Evolutionary conservation across 805 yeast species (phyloP).

Genomic region (Candida coleopterorum): DNA sequence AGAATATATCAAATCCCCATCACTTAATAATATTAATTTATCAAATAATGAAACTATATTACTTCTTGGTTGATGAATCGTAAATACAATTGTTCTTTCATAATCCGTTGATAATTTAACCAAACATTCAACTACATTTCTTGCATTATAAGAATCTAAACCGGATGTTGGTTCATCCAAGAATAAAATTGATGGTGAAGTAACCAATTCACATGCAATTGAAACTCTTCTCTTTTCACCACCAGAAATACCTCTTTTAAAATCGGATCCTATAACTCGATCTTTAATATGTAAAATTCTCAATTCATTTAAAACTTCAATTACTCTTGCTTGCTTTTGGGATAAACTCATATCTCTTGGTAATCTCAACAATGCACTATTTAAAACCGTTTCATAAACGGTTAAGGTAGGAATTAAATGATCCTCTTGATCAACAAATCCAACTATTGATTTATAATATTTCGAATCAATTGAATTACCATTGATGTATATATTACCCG

Average conservation of each 20-base stretch:
- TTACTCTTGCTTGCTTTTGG: slow-evolving; percentile 72
- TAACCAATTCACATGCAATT: slow-evolving; percentile 74
- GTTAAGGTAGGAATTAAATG: slow-evolving; percentile 86
- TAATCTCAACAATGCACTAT: slow-evolving; percentile 82
- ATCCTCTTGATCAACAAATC: slow-evolving; percentile 97
- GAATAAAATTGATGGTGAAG: slow-evolving; percentile 67
- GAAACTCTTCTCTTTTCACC: slow-evolving; percentile 77
- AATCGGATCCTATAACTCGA: slow-evolving; percentile 81
- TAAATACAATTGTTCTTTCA: slow-evolving; percentile 83
- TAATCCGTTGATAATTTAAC: slow-evolving; percentile 75
- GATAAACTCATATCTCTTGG: slow-evolving; percentile 74
- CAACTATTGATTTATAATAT: slow-evolving; percentile 64
- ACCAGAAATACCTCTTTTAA: slow-evolving; percentile 74
- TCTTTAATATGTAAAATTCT: slow-evolving; percentile 82
- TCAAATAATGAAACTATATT: slow-evolving; percentile 92
- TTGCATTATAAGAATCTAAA: slow-evolving; percentile 88
- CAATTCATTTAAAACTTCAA: slow-evolving; percentile 80
- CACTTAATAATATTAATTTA: slow-evolving; percentile 70
- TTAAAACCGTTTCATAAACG: slow-evolving; percentile 91
- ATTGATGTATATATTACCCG: slow-evolving; percentile 71
- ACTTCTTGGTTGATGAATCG: slow-evolving; percentile 96
- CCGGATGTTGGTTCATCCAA: slow-evolving; percentile 95
- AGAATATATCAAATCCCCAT: slow-evolving; percentile 82
- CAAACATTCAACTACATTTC: slow-evolving; percentile 81
- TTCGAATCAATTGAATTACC: slow-evolving; percentile 48